Percentiles rank a stretch among this genome's conserved stretches.
phyloP scores from a whole-genome alignment of 2,329 filamentous ascomycete genomes.

The Arthroderma sp. region DNA sequence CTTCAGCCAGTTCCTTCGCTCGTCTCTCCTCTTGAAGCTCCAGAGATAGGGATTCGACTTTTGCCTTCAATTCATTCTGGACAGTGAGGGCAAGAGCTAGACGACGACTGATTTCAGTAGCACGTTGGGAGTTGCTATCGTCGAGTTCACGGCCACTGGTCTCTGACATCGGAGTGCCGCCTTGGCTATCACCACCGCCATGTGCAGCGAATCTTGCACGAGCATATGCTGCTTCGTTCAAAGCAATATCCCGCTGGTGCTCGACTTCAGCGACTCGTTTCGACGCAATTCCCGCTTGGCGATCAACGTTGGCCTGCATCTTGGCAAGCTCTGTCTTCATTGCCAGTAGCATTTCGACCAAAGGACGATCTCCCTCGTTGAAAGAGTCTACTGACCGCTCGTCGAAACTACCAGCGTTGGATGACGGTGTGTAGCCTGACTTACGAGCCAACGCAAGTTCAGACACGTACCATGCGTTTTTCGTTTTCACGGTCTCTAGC shows the following conservation, averaged over 20 bases:
- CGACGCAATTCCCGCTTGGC: conserved; percentile 72
- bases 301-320: conserved; percentile 79
- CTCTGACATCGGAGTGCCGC: conserved; percentile 43
- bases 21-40: conserved; percentile 73
- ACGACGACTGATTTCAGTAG: conserved; percentile 65
- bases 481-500: conserved; percentile 68
- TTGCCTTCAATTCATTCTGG: conserved; percentile 70
- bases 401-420: conserved; percentile 49
- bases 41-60: conserved; percentile 53
- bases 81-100: conserved; percentile 68
- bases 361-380: conserved; percentile 78
- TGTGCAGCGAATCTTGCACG: conserved; percentile 85
- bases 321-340: conserved; percentile 85
- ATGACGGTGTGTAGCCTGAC: conserved; percentile 61
- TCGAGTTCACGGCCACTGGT: conserved; percentile 50
- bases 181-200: conserved; percentile 50
- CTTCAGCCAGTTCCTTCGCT: conserved; percentile 73
- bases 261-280: conserved; percentile 89
- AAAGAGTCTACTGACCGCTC: conserved; percentile 66
- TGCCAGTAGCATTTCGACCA: conserved; percentile 81
- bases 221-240: conserved; percentile 87
- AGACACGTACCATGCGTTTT: conserved; percentile 94
- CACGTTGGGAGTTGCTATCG: conserved; percentile 46
- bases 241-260: conserved; percentile 84
- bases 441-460: conserved; percentile 86